phyloP scores from a whole-genome alignment of 2,329 filamentous ascomycete genomes.

The Sclerotinia minor region DNA sequence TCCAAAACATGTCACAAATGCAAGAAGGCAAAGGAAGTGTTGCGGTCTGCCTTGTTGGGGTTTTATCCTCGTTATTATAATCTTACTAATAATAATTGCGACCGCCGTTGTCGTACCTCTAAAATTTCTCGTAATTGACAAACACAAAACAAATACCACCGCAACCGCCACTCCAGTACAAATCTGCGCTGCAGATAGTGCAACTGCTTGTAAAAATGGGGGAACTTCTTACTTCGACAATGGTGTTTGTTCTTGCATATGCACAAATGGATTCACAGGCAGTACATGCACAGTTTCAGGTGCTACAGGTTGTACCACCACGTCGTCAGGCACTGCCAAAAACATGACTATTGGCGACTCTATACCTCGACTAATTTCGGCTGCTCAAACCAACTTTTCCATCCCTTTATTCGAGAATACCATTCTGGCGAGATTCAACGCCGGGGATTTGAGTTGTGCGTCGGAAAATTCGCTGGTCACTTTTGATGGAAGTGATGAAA shows the following conservation, averaged over 20 bases:
- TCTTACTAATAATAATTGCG: conserved; percentile 70
- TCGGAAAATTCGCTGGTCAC: conserved; percentile 86
- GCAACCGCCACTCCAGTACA: conserved; percentile 27
- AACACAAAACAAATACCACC: conserved; percentile 40
- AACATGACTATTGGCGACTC: conserved; percentile 81
- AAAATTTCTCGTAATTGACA: conserved; percentile 62
- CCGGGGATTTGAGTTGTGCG: conserved; percentile 73
- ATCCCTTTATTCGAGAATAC: conserved; percentile 70
- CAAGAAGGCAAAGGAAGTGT: conserved; percentile 56
- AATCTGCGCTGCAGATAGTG: conserved; percentile 59
- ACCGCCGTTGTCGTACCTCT: conserved; percentile 81
- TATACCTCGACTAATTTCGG: conserved; percentile 71
- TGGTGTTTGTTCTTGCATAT: conserved; percentile 79
- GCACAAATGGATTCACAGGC: conserved; percentile 82
- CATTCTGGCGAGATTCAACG: conserved; percentile 75
- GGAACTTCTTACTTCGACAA: conserved; percentile 71
- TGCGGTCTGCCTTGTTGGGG: conserved; percentile 83
- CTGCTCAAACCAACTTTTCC: conserved; percentile 67
- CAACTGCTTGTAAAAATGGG: conserved; percentile 68
- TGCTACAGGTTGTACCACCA: conserved; percentile 57
- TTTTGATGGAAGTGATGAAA: conserved; percentile 59
- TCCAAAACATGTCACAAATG: conserved; percentile 19
- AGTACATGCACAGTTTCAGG: conserved; percentile 55
- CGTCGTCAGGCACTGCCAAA: conserved; percentile 43
- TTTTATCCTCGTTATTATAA: conserved; percentile 64